Percentiles rank a stretch among this genome's conserved stretches.
Evolutionary conservation across 1,284 basidiomycete genomes (phyloP).

Genomic region (Cutaneotrichosporon mucoides): DNA sequence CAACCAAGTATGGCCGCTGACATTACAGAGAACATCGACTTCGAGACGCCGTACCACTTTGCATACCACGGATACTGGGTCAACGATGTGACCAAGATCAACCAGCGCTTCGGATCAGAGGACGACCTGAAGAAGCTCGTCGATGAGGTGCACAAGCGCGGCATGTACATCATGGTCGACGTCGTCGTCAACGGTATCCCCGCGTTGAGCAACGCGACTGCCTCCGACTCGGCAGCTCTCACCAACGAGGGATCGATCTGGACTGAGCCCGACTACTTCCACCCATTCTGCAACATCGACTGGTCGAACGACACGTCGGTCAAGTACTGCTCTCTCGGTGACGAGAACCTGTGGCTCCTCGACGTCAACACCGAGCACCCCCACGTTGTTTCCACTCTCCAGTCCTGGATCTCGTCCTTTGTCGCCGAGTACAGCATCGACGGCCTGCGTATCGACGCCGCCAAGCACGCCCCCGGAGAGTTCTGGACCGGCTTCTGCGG

Average conservation of each 20-base stretch:
- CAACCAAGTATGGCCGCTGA: too few relatives aligned
- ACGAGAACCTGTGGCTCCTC: constrained; percentile 61
- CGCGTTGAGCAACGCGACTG: constrained; percentile 40
- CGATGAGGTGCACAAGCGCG: constrained; percentile 61
- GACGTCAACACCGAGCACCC: constrained; percentile 68
- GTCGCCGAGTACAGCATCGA: constrained; percentile 61
- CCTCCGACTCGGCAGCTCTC: constrained; percentile 25
- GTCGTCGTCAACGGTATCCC: constrained; percentile 72
- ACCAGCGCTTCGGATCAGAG: constrained; percentile 63
- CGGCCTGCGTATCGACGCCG: constrained; percentile 71
- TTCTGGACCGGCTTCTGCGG: constrained; percentile 57
- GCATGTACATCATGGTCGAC: constrained; percentile 76
- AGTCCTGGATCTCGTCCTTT: constrained; percentile 60
- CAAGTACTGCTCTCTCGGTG: constrained; percentile 71
- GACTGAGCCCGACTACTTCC: constrained; percentile 52
- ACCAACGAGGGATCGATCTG: constrained; percentile 32
- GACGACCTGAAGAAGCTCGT: constrained; percentile 65
- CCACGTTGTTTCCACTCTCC: constrained; percentile 57
- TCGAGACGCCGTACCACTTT: constrained; percentile 58
- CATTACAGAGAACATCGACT: constrained; percentile 65
- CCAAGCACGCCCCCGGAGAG: constrained; percentile 55
- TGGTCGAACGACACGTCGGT: constrained; percentile 61
- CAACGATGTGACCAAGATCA: constrained; percentile 61
- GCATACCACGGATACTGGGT: constrained; percentile 51
- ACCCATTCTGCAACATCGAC: constrained; percentile 62